A percentile compares a stretch with the other conserved stretches of the same genome.
Evolutionary conservation across 768 basidiomycete genomes (phyloP).

Genomic region (Agaricus blazei): DNA sequence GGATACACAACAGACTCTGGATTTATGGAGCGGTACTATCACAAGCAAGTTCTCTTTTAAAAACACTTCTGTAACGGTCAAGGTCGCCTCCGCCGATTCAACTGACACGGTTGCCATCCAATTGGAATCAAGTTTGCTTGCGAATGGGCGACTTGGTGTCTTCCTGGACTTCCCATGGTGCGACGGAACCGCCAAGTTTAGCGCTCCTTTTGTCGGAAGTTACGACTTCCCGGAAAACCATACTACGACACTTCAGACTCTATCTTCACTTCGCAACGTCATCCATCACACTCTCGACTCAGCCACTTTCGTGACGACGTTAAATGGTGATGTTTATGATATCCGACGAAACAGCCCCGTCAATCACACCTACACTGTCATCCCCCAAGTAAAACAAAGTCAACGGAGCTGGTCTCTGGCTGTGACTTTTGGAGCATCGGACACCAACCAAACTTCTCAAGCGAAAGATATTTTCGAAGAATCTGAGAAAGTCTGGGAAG

Average conservation of each 20-base stretch:
- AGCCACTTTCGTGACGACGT: conserved; percentile 36
- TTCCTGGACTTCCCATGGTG: conserved; percentile 62
- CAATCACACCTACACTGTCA: conserved; percentile 43
- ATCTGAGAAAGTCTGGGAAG: conserved; percentile 35
- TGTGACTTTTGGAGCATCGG: conserved; percentile 25
- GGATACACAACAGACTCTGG: conserved; percentile 35
- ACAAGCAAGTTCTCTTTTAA: conserved; percentile 38
- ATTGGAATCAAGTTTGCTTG: conserved; percentile 36
- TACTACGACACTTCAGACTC: conserved; percentile 31
- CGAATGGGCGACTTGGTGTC: conserved; percentile 32
- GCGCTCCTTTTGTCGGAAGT: conserved; percentile 53
- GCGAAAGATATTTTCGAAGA: conserved; percentile 24
- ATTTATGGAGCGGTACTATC: conserved; percentile 52
- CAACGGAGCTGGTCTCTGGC: conserved; percentile 28
- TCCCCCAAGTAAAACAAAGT: conserved; percentile 18
- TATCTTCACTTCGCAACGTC: conserved; percentile 22
- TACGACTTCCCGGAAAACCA: conserved; percentile 44
- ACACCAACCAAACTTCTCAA: conserved; percentile 15
- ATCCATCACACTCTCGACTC: conserved; percentile 38
- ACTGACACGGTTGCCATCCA: conserved; percentile 35
- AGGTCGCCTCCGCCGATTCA: conserved; percentile 33
- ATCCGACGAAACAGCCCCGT: conserved; percentile 37
- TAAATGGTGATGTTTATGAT: conserved; percentile 33
- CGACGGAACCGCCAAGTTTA: conserved; percentile 50
- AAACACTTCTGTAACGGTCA: conserved; percentile 30